Conservation (phyloP, 2,329 filamentous ascomycete species). For the Thielaviopsis populi region DNA sequence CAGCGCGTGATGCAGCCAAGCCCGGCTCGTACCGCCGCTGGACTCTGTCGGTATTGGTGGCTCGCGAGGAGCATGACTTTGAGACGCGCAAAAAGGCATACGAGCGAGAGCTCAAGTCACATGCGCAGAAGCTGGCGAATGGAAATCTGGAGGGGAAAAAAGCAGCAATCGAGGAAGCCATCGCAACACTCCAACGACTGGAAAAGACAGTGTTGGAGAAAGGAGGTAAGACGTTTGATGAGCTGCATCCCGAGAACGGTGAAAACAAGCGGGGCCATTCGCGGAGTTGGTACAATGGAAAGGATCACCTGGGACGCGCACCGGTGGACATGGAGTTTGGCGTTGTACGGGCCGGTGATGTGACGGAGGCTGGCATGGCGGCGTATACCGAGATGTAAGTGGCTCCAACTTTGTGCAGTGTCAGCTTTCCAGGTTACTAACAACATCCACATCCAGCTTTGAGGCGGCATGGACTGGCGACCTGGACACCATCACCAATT, state of each 20-base stretch:
- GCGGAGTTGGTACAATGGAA: too few relatives aligned
- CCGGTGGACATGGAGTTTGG: background rate
- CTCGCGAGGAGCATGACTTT: slow-evolving; percentile 20
- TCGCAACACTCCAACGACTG: slow-evolving; percentile 39
- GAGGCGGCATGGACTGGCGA: slow-evolving; percentile 63
- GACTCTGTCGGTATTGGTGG: slow-evolving; percentile 16
- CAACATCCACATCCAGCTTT: slow-evolving; percentile 31
- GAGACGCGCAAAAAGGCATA: background rate
- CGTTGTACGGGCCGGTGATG: slow-evolving; percentile 27
- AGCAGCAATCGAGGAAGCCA: slow-evolving; percentile 35
- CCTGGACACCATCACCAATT: slow-evolving; percentile 45
- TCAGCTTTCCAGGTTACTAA: slow-evolving; percentile 27
- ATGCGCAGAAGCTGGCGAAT: slow-evolving; percentile 29
- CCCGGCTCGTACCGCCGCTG: background rate
- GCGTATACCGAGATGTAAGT: slow-evolving; percentile 44
- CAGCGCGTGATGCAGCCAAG: background rate
- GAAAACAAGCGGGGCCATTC: too few relatives aligned
- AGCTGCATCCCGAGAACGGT: slow-evolving; percentile 41
- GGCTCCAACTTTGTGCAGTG: background rate
- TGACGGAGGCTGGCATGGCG: slow-evolving; percentile 37
- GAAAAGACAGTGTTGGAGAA: slow-evolving; percentile 39
- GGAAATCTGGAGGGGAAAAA: slow-evolving; percentile 36
- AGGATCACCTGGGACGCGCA: too few relatives aligned
- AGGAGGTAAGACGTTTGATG: slow-evolving; percentile 50
- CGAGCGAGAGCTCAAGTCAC: slow-evolving; percentile 23